Evolutionary conservation across 2,329 filamentous ascomycete genomes (phyloP), one percentile per base, ranked within the genome.

Genomic region (Fusarium sp.): DNA sequence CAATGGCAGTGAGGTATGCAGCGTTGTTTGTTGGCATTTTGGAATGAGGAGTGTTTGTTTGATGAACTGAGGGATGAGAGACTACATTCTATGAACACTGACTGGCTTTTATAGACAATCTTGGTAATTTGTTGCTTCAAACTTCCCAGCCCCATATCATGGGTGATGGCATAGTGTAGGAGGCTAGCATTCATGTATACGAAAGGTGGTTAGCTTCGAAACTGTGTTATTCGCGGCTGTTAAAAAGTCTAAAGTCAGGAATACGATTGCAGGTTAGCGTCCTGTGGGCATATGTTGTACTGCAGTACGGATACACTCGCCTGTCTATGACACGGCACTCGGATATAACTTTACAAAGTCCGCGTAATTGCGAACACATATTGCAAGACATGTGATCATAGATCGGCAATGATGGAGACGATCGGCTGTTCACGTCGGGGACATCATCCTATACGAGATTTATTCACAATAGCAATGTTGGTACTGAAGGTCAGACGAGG

Each of bases 301-400:
- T 49, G 20, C n/a, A 38, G 21, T 49, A 26, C n/a, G n/a, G n/a
- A n/a, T n/a, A n/a, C n/a, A n/a, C n/a, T n/a, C n/a, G n/a, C n/a
- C n/a, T 34, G 17, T 21, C 24, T n/a, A 48, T n/a, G n/a, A 14
- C 10, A 19, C 21, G 9, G 20, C 7, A 12, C 6, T 36, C 58
- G 58, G 58, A 62, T 38, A 62, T 62, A 62, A 43, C 28, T 19
- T 36, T 2, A 2, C 30, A 62, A 62, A 62, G 28, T 56, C 56
- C 58, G 58, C 28, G 26, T 47, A 21, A 28, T 11, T n/a, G 20
- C 7, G 32, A 46, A 36, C 8, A 14, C 45, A 4, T 7, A 3
- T 6, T 6, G 39, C 20, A 9, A 14, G 28, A 15, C 2, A 32
- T 6, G 9, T 19, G 3, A 12, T 11, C 7, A 20, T 21, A 12